Conservation (phyloP, 352 stramenopile genomes). For the Phytophthora pseudosyringae region DNA sequence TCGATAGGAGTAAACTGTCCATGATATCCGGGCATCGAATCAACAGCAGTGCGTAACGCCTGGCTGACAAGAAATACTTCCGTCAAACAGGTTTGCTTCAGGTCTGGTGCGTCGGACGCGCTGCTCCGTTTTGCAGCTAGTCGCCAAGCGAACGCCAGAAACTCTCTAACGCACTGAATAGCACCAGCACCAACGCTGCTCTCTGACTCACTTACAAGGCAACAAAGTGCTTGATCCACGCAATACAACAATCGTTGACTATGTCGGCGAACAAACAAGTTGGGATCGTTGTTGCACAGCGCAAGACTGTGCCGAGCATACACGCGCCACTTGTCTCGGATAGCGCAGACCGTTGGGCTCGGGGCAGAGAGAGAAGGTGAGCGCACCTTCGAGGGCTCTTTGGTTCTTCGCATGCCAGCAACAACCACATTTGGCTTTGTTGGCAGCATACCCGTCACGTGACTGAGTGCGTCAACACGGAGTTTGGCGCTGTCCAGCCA, state of each 20-base stretch:
- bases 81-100: constrained; percentile 40
- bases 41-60: constrained; percentile 31
- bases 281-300: constrained; percentile 63
- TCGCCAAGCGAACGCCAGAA: constrained; percentile 52
- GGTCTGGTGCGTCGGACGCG: background rate
- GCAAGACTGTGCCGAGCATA: constrained; percentile 40
- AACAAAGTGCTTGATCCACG: constrained; percentile 29
- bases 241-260: constrained; percentile 25
- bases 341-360: constrained; percentile 8
- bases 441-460: constrained; percentile 2
- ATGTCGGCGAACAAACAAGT: constrained; percentile 51
- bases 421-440: background rate
- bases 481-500: constrained; percentile 44
- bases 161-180: constrained; percentile 45
- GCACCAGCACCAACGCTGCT: background rate
- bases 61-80: constrained; percentile 55
- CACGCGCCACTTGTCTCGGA: constrained; percentile 46
- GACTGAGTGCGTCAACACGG: constrained; percentile 28
- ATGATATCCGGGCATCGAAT: constrained; percentile 29
- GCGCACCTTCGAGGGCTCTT: constrained; percentile 1
- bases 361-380: background rate
- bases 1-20: background rate
- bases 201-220: constrained; percentile 4
- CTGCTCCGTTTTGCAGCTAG: constrained; percentile 41
- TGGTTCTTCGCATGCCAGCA: background rate